phyloP scores from a whole-genome alignment of 2,329 filamentous ascomycete genomes.

The Aspergillus oerlinghausenensis region DNA sequence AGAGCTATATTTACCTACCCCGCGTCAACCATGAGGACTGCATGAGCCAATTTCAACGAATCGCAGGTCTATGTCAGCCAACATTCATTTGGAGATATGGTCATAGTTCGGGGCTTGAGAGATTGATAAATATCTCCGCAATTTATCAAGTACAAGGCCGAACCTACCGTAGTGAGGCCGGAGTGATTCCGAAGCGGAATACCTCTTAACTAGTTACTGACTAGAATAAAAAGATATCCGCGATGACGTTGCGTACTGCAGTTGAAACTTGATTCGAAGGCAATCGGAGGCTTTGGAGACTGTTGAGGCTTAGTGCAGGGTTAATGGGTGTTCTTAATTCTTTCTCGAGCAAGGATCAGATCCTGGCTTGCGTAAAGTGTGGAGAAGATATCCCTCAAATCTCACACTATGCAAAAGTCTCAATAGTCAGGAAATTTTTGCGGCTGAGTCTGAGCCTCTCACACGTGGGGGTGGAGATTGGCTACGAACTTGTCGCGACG shows the following conservation, averaged over 20 bases:
- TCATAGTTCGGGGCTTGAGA: not conserved
- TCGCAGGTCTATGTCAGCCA: too few species aligned
- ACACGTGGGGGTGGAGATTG: conserved; percentile 21
- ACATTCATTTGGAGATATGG: too few species aligned
- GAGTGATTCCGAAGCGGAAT: not conserved
- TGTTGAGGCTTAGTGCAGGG: too few species aligned
- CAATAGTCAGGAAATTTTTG: too few species aligned
- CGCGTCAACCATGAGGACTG: not conserved
- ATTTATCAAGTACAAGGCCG: too few species aligned
- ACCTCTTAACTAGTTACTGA: not conserved
- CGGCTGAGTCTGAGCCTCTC: conserved; percentile 1
- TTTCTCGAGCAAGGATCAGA: not conserved
- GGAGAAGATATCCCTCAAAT: not conserved
- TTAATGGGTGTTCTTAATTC: too few species aligned
- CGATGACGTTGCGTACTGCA: not conserved
- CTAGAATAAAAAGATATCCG: not conserved
- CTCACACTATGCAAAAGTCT: too few species aligned
- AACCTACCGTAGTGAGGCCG: too few species aligned
- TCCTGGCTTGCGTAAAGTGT: not conserved
- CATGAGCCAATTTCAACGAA: not conserved
- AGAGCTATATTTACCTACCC: not conserved
- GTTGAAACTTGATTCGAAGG: not conserved
- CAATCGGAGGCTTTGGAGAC: not conserved
- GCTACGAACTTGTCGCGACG: not conserved
- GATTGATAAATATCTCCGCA: too few species aligned